Base-by-base conservation (phyloP, 179 eudicot genomes). In the Silene coronaria region DNA sequence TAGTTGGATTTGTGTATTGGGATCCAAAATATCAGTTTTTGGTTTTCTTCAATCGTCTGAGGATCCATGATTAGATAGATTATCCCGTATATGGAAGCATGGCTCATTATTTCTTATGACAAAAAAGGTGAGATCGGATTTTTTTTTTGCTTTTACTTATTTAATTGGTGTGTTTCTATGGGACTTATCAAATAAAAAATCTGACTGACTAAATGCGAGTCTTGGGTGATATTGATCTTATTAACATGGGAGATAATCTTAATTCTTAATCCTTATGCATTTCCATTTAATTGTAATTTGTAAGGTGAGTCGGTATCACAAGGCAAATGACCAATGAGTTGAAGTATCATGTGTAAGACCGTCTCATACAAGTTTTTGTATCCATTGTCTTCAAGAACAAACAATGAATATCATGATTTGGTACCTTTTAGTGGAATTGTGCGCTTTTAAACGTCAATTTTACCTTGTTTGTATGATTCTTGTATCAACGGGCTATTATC, bases 1-100 rank as follows among this genome's bases (percentile, higher is more conserved):
- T 92, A 58, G 91, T 95, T 79, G 97, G 97, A 68, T 95, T 95
- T 83, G 91, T 95, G 32, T 92, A 89, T 77, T 95, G 97, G 99
- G 97, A 89, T 57, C 97, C 97, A 16, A 91, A 89, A 77, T 85
- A 81, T 73, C 95, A 91, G 75, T 91, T 90, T 80, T 81, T 95
- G 88, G 97, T 91, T 82, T 95, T 95, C 91, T 95, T 92, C 88
- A 89, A 87, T 77, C 91, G 88, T 76, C 79, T 95, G 72, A 87
- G 87, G 88, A 87, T 95, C 77, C 86, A 84, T 77, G 87, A 86
- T 67, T 93, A 84, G 34, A 34, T 53, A 3, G 19, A 42, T n/a
- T n/a, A 57, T 53, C 22, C 26, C 53, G 55, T 67, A 60, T 48
- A 72, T 65, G 67, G 46, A 66, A 78, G 71, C 36, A 58, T 48